Evolutionary conservation across 805 yeast genomes (phyloP).

Genomic region (Schizosaccharomyces osmophilus): DNA sequence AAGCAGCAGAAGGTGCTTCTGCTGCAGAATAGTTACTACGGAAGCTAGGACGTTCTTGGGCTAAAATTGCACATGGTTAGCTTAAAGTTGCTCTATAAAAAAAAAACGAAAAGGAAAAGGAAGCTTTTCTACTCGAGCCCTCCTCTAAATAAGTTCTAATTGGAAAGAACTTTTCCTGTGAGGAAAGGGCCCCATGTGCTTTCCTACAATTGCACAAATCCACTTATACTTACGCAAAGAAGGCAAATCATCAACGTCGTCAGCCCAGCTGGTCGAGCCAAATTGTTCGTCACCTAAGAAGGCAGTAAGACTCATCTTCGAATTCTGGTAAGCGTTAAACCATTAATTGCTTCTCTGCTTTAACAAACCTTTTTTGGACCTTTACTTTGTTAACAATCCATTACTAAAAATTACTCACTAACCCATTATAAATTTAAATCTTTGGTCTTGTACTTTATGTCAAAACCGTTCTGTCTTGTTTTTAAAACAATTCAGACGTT

Average conservation of each 20-base stretch:
- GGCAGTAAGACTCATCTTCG: constrained; percentile 8
- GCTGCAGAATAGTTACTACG: neutral
- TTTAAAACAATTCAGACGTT: neutral
- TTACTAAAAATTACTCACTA: constrained; percentile 2
- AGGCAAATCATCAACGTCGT: constrained; percentile 9
- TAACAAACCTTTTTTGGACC: neutral
- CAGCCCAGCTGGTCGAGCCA: constrained; percentile 7
- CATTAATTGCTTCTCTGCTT: neutral
- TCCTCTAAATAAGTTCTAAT: no score
- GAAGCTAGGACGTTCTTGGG: neutral
- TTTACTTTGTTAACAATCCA: constrained; percentile 3
- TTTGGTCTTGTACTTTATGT: neutral
- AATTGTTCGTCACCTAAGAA: constrained; percentile 6
- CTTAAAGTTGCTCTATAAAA: neutral
- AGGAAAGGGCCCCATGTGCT: neutral
- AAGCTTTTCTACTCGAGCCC: neutral
- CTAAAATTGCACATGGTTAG: neutral
- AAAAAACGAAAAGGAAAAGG: neutral
- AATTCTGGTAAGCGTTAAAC: constrained; percentile 1
- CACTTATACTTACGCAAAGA: constrained; percentile 5
- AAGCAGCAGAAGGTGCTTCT: neutral
- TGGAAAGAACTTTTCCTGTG: no score
- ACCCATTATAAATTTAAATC: neutral
- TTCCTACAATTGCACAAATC: neutral
- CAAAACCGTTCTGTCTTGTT: neutral